Evolutionary conservation across 495 filamentous ascomycete species (phyloP).

Genomic region (Aspergillus haitiensis): DNA sequence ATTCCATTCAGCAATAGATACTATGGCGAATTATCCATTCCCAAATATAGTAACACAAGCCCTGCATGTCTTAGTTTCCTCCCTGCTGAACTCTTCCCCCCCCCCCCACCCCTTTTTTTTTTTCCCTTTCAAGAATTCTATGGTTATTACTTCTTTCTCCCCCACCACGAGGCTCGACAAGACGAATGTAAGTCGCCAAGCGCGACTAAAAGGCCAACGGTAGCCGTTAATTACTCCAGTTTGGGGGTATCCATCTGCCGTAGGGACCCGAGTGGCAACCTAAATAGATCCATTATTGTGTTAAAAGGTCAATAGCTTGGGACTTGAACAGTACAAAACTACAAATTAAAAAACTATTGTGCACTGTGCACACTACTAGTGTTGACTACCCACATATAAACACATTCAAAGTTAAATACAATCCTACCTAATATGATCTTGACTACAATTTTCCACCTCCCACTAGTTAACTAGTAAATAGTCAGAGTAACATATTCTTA

Average conservation of each 20-base stretch:
- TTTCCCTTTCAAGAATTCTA: not conserved
- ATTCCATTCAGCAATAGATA: not conserved
- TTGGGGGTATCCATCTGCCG: slow-evolving; percentile 11
- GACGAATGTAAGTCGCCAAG: slow-evolving; percentile 19
- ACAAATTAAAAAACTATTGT: too few species aligned
- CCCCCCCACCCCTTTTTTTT: slow-evolving; percentile 3
- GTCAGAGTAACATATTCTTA: too few species aligned
- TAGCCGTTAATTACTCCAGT: slow-evolving; percentile 3
- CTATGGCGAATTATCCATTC: slow-evolving; percentile 7
- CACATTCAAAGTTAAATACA: not conserved
- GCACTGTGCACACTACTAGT: too few species aligned
- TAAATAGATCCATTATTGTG: slow-evolving; percentile 4
- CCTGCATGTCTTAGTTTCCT: slow-evolving; percentile 22
- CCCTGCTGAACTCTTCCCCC: slow-evolving; percentile 6
- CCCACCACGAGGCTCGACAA: slow-evolving; percentile 13
- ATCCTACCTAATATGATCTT: too few species aligned
- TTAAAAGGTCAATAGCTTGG: slow-evolving; percentile 6
- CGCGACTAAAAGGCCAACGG: slow-evolving; percentile 3
- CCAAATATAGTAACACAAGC: slow-evolving; percentile 26
- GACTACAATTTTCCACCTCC: not conserved
- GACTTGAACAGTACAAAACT: not conserved
- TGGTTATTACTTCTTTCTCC: slow-evolving; percentile 8
- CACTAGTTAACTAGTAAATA: too few species aligned
- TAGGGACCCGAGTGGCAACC: slow-evolving; percentile 16
- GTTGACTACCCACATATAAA: not conserved